A percentile compares a stretch with the other conserved stretches of the same genome.
These are phyloP conservation scores for Cotoneaster glaucophyllus DNA, from an alignment of 306 rosid species.

Conservation along the genomic window DNA sequence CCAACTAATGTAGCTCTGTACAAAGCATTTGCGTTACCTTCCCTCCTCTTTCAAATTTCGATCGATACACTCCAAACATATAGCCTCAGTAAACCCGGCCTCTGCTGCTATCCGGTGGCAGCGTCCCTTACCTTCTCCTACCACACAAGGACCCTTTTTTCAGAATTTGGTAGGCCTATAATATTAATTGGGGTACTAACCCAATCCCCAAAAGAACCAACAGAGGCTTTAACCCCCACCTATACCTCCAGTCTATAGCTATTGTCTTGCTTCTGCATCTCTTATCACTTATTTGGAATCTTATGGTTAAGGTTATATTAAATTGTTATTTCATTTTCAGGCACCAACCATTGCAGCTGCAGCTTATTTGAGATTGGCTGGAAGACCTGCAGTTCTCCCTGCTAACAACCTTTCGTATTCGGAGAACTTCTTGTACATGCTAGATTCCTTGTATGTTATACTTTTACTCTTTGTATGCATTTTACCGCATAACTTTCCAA, in stretches of 20 bases:
- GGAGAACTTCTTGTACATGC: constrained; percentile 87
- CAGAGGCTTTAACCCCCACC: neutral
- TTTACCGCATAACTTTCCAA: neutral
- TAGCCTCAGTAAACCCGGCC: neutral
- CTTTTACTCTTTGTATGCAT: neutral
- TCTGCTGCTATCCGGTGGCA: neutral
- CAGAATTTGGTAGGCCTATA: neutral
- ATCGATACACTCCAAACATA: neutral
- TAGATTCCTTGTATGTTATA: constrained; percentile 69
- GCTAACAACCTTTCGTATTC: constrained; percentile 72
- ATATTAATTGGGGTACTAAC: too few species aligned
- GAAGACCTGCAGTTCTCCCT: constrained; percentile 90
- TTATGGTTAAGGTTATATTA: neutral
- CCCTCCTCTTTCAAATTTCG: neutral
- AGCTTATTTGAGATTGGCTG: constrained; percentile 69
- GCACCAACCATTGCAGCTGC: constrained; percentile 87
- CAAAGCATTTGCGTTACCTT: neutral
- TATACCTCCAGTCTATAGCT: neutral
- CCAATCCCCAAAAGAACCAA: neutral
- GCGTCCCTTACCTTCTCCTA: neutral
- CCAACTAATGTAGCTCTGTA: neutral
- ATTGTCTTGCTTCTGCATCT: neutral
- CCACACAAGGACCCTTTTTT: neutral
- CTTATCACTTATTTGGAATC: neutral
- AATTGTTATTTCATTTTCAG: constrained; percentile 31